Evolutionary conservation across 176 grass and related monocot genomes (phyloP).

Genomic region (Juncus effusus): DNA sequence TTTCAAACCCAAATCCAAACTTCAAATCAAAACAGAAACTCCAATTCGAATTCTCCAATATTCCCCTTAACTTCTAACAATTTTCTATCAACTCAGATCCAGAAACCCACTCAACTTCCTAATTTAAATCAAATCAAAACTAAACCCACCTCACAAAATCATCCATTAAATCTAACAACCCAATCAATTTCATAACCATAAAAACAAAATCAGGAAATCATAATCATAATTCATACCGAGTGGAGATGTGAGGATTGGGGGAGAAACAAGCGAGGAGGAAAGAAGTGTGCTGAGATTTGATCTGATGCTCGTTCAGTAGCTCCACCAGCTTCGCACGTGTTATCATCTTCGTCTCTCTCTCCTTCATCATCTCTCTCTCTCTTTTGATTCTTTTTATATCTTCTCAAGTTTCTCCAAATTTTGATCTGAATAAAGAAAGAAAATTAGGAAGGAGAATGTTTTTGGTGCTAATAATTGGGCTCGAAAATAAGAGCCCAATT

Average conservation of each 20-base stretch:
- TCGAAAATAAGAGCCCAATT: no score
- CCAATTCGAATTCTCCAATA: not conserved
- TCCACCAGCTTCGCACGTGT: constrained; percentile 90
- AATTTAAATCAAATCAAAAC: constrained; percentile 17
- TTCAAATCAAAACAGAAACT: not conserved
- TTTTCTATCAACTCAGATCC: not conserved
- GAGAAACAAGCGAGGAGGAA: constrained; percentile 61
- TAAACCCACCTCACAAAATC: constrained; percentile 14
- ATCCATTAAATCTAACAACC: not conserved
- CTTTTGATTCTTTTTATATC: constrained; percentile 12
- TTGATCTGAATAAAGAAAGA: not conserved
- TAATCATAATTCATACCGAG: constrained; percentile 38
- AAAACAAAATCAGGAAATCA: constrained; percentile 1
- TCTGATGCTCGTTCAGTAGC: constrained; percentile 81
- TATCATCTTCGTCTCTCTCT: constrained; percentile 48
- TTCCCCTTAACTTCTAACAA: not conserved
- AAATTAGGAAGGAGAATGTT: not conserved
- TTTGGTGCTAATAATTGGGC: no score
- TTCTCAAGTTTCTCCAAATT: not conserved
- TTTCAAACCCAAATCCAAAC: constrained; percentile 13
- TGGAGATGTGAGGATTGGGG: constrained; percentile 69
- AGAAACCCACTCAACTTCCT: constrained; percentile 27
- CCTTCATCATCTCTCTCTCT: constrained; percentile 18
- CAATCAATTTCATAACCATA: not conserved
- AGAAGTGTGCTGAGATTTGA: constrained; percentile 77